Evolutionary conservation across 1,284 basidiomycete genomes (phyloP).

Genomic region (Naganishia liquefaciens): DNA sequence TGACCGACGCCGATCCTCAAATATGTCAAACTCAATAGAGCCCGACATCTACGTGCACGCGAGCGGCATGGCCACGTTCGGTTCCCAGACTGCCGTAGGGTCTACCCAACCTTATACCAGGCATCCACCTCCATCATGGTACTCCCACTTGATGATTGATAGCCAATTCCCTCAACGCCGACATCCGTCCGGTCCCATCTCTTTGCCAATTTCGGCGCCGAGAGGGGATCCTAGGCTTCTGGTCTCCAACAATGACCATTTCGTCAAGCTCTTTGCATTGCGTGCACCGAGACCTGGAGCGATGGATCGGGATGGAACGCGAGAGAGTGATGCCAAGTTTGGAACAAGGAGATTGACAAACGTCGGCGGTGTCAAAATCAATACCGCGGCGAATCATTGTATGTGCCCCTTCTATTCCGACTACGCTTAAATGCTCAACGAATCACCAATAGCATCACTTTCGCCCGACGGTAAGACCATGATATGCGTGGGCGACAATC

Average conservation of each 20-base stretch:
- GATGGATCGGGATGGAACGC: not conserved
- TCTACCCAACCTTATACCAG: not conserved
- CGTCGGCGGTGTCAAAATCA: slow-evolving; percentile 47
- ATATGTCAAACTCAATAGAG: not conserved
- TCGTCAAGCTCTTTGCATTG: slow-evolving; percentile 51
- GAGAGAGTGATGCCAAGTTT: slow-evolving; percentile 7
- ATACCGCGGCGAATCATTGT: slow-evolving; percentile 53
- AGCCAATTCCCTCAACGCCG: slow-evolving; percentile 20
- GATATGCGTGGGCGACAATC: slow-evolving; percentile 53
- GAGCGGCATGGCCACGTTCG: slow-evolving; percentile 6
- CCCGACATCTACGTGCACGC: slow-evolving; percentile 18
- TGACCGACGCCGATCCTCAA: not conserved
- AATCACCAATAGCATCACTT: slow-evolving; percentile 44
- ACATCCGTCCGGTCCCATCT: not conserved
- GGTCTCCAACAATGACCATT: slow-evolving; percentile 53
- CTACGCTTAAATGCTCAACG: not conserved
- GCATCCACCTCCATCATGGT: slow-evolving; percentile 14
- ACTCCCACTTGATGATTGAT: slow-evolving; percentile 13
- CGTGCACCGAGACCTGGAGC: slow-evolving; percentile 12
- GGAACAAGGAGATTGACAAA: slow-evolving; percentile 39
- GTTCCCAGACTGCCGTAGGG: not conserved
- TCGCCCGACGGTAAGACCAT: slow-evolving; percentile 52
- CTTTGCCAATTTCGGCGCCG: slow-evolving; percentile 1
- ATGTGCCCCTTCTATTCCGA: slow-evolving; percentile 30
- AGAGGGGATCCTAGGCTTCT: slow-evolving; percentile 50